Conservation (phyloP, 306 rosid genomes). For the Citrullus amarus region DNA sequence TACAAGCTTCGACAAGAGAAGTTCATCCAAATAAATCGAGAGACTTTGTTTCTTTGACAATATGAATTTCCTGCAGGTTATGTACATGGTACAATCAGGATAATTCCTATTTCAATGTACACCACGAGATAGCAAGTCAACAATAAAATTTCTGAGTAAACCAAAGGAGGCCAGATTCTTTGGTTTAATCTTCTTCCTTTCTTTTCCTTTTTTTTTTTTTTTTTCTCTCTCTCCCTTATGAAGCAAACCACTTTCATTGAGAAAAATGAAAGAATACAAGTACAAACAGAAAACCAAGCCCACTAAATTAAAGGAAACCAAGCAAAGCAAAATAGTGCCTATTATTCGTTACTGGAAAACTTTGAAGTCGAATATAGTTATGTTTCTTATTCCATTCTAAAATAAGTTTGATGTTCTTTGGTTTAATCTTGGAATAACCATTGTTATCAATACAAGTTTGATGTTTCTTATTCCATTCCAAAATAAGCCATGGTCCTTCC, state of each 20-base stretch:
- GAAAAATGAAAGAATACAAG: too few relatives aligned
- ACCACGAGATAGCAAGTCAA: background rate
- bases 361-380: too few relatives aligned
- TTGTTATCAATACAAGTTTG: background rate
- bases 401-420: background rate
- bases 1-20: constrained; percentile 54
- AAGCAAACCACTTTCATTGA: too few relatives aligned
- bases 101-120: background rate
- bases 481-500: background rate
- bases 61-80: constrained; percentile 45
- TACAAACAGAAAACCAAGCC: too few relatives aligned
- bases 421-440: background rate
- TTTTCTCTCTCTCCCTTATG: too few relatives aligned
- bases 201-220: too few relatives aligned
- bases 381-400: too few relatives aligned
- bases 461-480: background rate
- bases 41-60: constrained; percentile 33
- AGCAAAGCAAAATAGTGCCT: too few relatives aligned
- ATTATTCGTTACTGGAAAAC: too few relatives aligned
- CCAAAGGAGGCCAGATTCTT: background rate
- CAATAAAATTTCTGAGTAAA: background rate
- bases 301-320: too few relatives aligned
- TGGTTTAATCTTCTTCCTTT: background rate
- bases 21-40: constrained; percentile 44
- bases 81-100: background rate